Evolutionary conservation across 192 early-diverging fungal species (phyloP).

Genomic region (Gamsiella multidivaricata): DNA sequence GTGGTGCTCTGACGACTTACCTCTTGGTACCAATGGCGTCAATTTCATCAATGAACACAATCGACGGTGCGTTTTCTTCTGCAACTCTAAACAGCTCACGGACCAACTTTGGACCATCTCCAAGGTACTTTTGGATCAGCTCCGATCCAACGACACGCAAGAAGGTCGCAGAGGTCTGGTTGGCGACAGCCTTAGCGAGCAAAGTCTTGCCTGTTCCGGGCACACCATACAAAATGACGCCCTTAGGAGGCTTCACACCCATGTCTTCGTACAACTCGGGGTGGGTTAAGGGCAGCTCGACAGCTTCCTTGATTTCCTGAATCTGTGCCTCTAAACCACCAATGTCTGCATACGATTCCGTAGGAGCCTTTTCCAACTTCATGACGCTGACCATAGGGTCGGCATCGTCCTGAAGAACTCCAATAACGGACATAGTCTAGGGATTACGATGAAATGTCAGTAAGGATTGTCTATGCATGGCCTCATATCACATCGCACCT

Average conservation of each 20-base stretch:
- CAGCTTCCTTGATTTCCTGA: constrained; percentile 98
- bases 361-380: constrained; percentile 99
- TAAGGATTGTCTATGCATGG: too few species aligned
- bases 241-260: constrained; percentile 98
- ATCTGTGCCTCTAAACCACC: constrained; percentile 97
- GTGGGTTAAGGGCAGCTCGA: constrained; percentile 96
- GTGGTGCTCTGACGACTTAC: constrained; percentile 25
- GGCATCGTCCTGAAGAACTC: constrained; percentile 93
- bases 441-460: background rate
- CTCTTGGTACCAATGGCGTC: constrained; percentile 98
- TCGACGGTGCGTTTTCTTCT: constrained; percentile 94
- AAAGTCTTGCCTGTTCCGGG: constrained; percentile 96
- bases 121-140: constrained; percentile 98
- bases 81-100: constrained; percentile 98
- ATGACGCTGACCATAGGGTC: constrained; percentile 99
- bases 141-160: constrained; percentile 97
- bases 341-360: constrained; percentile 98
- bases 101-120: constrained; percentile 97
- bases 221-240: constrained; percentile 95
- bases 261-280: constrained; percentile 98
- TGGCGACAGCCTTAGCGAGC: constrained; percentile 97
- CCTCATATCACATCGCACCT: too few species aligned
- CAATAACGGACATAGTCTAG: constrained; percentile 87
- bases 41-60: constrained; percentile 99
- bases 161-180: constrained; percentile 98